Evolutionary conservation across 2,329 filamentous ascomycete genomes (phyloP).

Genomic region (Nemania abortiva): DNA sequence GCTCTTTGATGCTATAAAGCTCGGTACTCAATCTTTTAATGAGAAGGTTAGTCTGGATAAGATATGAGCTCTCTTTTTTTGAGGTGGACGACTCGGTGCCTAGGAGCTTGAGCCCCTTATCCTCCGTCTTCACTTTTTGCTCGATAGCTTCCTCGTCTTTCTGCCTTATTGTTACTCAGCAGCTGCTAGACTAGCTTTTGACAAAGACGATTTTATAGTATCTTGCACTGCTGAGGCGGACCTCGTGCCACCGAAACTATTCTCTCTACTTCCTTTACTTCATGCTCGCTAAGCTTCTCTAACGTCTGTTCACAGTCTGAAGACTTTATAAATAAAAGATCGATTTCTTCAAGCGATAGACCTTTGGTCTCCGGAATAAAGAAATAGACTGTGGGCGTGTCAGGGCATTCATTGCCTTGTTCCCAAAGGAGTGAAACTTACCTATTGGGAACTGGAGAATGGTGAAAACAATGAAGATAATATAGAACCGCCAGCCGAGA

Average conservation of each 20-base stretch:
- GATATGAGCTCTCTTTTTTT: too few species aligned
- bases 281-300: neutral
- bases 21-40: too few species aligned
- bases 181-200: too few species aligned
- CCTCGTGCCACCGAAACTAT: neutral
- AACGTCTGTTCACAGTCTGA: neutral
- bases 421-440: neutral
- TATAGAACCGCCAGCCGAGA: conserved; percentile 19
- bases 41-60: too few species aligned
- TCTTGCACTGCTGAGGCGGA: neutral
- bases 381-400: neutral
- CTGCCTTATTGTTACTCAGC: too few species aligned
- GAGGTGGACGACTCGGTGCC: too few species aligned
- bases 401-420: neutral
- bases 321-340: neutral
- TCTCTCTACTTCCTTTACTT: conserved; percentile 1
- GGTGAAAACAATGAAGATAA: conserved; percentile 20
- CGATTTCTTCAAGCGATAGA: neutral
- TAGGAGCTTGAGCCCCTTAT: too few species aligned
- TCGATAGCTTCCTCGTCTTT: too few species aligned
- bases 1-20: too few species aligned
- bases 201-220: neutral
- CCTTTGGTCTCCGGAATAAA: conserved; percentile 3
- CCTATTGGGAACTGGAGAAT: conserved; percentile 8
- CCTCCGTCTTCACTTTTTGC: too few species aligned